A percentile compares a stretch with the other conserved stretches of the same genome.
phyloP scores from a whole-genome alignment of 345 rosid genomes.

The Eucalyptus coolabah region DNA sequence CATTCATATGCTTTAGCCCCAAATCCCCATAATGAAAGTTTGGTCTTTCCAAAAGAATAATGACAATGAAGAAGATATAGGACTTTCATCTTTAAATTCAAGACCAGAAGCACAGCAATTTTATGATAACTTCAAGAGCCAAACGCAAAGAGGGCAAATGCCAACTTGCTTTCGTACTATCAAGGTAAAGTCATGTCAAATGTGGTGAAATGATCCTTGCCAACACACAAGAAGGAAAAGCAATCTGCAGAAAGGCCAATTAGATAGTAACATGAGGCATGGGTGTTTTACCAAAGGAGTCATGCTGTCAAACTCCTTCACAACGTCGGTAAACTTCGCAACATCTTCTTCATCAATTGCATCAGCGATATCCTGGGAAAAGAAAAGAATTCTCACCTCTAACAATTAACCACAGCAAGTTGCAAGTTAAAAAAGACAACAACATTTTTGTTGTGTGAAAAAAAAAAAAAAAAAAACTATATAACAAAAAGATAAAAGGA shows the following conservation, averaged over 20 bases:
- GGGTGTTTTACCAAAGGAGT: slow-evolving; percentile 63
- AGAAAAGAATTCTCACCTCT: neutral
- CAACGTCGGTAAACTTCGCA: slow-evolving; percentile 73
- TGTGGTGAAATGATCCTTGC: neutral
- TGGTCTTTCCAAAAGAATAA: neutral
- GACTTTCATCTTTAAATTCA: neutral
- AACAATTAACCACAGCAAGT: neutral
- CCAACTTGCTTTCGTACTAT: neutral
- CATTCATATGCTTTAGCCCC: neutral
- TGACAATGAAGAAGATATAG: neutral
- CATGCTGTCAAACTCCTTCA: slow-evolving; percentile 99
- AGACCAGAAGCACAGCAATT: neutral
- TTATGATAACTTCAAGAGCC: neutral
- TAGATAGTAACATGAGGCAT: neutral
- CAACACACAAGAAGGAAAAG: neutral
- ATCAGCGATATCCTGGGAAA: slow-evolving; percentile 62
- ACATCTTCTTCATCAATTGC: slow-evolving; percentile 94
- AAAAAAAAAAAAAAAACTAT: neutral
- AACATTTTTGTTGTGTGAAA: neutral
- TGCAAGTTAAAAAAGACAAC: neutral
- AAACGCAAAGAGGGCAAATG: neutral
- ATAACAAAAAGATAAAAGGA: neutral
- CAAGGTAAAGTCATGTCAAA: neutral
- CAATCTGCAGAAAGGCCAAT: neutral
- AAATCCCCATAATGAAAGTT: neutral